phyloP scores from a whole-genome alignment of 2,329 filamentous ascomycete species.

The Dendryphion nanum region DNA sequence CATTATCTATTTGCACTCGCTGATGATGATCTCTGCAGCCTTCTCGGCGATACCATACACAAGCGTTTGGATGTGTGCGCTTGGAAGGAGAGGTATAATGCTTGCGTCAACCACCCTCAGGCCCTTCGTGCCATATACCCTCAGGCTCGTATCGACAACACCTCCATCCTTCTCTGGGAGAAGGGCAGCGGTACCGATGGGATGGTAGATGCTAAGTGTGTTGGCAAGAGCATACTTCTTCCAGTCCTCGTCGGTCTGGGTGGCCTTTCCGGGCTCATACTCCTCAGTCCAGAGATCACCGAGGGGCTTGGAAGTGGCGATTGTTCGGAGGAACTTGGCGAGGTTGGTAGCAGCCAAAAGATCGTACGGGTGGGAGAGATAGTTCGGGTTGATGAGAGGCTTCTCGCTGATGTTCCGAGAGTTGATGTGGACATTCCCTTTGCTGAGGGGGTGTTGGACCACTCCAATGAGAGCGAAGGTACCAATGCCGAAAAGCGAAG shows the following conservation, averaged over 20 bases:
- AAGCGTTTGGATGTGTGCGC: conserved; percentile 13
- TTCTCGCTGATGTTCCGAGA: conserved; percentile 20
- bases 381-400: conserved; percentile 29
- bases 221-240: conserved; percentile 7
- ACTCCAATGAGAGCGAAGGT: conserved; percentile 36
- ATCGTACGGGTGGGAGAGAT: conserved; percentile 27
- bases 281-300: too few relatives aligned
- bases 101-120: conserved; percentile 23
- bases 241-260: conserved; percentile 11
- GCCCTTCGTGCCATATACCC: conserved; percentile 17
- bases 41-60: conserved; percentile 20
- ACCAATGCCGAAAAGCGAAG: conserved; percentile 21
- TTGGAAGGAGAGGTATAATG: conserved; percentile 18
- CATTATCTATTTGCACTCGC: too few relatives aligned
- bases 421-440: conserved; percentile 24
- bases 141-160: conserved; percentile 16
- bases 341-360: conserved; percentile 17
- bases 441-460: conserved; percentile 35
- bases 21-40: conserved; percentile 18
- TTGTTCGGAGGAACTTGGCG: conserved; percentile 27
- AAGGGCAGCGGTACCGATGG: conserved; percentile 17
- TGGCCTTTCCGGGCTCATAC: conserved; percentile 8
- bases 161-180: conserved; percentile 14
- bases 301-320: too few relatives aligned
- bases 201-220: conserved; percentile 15